phyloP scores from a whole-genome alignment of 176 grass and related monocot genomes.

The Bolboschoenus planiculmis region DNA sequence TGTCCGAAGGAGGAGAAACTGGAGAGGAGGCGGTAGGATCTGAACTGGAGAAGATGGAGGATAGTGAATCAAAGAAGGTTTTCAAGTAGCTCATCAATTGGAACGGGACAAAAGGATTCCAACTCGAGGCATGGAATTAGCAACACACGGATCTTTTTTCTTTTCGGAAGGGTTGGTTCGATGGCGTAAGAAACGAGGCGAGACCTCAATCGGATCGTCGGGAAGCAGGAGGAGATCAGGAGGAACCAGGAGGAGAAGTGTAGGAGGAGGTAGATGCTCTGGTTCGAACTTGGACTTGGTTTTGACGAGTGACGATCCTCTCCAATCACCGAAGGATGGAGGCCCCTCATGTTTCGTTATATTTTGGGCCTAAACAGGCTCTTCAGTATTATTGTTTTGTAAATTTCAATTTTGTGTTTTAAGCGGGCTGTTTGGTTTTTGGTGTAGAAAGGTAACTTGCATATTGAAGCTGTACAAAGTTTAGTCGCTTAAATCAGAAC shows the following conservation, averaged over 20 bases:
- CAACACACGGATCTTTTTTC: not conserved
- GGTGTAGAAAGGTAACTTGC: not conserved
- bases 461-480: not conserved
- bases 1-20: not conserved
- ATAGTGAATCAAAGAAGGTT: conserved; percentile 36
- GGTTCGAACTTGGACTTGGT: not conserved
- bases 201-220: not conserved
- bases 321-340: not conserved
- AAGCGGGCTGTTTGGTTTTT: not conserved
- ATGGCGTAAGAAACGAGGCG: conserved; percentile 8
- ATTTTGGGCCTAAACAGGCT: not conserved
- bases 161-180: not conserved
- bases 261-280: not conserved
- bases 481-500: not conserved
- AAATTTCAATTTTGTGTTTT: not conserved
- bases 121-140: not conserved
- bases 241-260: not conserved
- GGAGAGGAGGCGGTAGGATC: conserved; percentile 1
- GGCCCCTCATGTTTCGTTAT: not conserved
- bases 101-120: not conserved
- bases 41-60: conserved; percentile 33
- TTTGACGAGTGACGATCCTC: not conserved
- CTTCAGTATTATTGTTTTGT: not conserved
- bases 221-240: no score
- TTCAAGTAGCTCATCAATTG: conserved; percentile 57